These are phyloP conservation scores for Phaeosphaeria sp. DNA, from an alignment of 2,329 filamentous ascomycete genomes.

Conservation along the genomic window DNA sequence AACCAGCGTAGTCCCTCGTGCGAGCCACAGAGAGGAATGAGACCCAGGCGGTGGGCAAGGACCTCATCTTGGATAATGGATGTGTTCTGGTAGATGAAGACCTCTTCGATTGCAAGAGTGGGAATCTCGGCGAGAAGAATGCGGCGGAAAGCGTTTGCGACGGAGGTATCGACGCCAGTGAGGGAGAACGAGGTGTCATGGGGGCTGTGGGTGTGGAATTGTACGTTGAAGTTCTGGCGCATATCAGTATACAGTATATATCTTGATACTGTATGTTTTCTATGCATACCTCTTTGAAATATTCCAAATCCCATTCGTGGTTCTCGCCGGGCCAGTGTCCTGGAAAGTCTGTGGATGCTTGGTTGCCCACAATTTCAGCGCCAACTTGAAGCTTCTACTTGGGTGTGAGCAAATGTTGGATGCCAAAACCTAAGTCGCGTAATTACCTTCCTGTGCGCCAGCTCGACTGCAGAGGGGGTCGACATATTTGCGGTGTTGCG, in stretches of 20 bases:
- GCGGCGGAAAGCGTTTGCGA: conserved; percentile 96
- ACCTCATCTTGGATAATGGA: conserved; percentile 98
- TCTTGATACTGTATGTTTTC: no score
- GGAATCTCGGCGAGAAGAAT: conserved; percentile 95
- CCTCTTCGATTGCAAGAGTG: conserved; percentile 90
- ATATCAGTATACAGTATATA: not conserved
- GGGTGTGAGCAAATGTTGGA: conserved; percentile 7
- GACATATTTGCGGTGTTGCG: conserved; percentile 50
- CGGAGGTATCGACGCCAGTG: conserved; percentile 86
- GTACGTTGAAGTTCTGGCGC: conserved; percentile 68
- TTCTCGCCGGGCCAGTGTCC: conserved; percentile 90
- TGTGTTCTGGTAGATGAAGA: conserved; percentile 95
- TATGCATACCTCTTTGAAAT: conserved; percentile 66
- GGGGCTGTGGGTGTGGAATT: conserved; percentile 83
- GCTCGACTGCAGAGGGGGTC: conserved; percentile 57
- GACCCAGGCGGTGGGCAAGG: conserved; percentile 84
- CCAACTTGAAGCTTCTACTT: conserved; percentile 82
- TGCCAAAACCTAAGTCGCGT: conserved; percentile 15
- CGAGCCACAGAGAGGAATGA: conserved; percentile 86
- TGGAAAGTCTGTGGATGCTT: conserved; percentile 89
- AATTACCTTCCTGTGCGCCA: conserved; percentile 67
- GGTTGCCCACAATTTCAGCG: conserved; percentile 87
- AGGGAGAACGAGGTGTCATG: conserved; percentile 88
- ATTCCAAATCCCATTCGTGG: conserved; percentile 76
- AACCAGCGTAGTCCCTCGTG: conserved; percentile 81